These are phyloP conservation scores for Fusarium sterilihyphosum DNA, from an alignment of 2,329 filamentous ascomycete species.

Conservation along the genomic window DNA sequence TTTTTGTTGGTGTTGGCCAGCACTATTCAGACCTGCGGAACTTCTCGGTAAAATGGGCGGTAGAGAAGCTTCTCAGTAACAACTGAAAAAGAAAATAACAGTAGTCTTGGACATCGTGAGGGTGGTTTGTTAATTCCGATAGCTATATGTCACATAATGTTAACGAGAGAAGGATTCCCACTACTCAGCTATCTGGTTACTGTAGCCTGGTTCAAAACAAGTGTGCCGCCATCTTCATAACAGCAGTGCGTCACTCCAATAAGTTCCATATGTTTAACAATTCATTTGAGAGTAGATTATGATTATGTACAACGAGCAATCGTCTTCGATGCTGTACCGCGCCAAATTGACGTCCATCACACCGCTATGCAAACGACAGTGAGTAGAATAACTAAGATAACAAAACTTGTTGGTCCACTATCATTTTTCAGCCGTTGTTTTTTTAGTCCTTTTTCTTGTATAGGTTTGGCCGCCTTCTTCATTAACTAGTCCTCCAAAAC, in stretches of 20 bases:
- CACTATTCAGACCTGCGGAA: constrained; percentile 75
- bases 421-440: constrained; percentile 2
- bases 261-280: constrained; percentile 8
- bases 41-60: constrained; percentile 76
- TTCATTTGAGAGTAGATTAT: constrained; percentile 39
- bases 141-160: neutral
- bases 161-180: constrained; percentile 5
- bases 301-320: constrained; percentile 42
- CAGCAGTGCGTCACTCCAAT: neutral
- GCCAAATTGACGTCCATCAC: constrained; percentile 25
- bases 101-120: neutral
- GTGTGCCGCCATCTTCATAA: neutral
- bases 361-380: constrained; percentile 38
- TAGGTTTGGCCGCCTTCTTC: constrained; percentile 3
- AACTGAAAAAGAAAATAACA: constrained; percentile 47
- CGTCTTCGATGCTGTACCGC: constrained; percentile 7
- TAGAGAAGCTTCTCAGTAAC: constrained; percentile 70
- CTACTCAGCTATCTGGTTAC: neutral
- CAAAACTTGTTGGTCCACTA: constrained; percentile 22
- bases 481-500: constrained; percentile 1
- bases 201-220: neutral
- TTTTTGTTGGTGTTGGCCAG: constrained; percentile 84
- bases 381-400: constrained; percentile 15
- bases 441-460: constrained; percentile 14
- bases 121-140: neutral